phyloP scores from a whole-genome alignment of 441 rosid genomes.

The Biscutella laevigata region DNA sequence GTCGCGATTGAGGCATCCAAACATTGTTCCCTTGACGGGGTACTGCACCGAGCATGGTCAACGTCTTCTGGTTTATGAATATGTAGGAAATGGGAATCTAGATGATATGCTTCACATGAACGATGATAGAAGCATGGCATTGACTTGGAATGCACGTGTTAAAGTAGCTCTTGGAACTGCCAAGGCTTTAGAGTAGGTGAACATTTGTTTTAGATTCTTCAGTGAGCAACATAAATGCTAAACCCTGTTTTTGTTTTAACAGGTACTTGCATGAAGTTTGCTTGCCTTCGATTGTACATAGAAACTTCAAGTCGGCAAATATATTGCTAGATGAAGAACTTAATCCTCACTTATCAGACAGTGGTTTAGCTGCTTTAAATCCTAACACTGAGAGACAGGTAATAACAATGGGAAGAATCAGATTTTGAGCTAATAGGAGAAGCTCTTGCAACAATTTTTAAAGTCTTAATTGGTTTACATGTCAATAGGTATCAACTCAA shows the following conservation, averaged over 20 bases:
- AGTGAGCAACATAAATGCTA: not conserved
- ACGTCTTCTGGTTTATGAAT: constrained; percentile 79
- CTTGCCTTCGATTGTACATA: constrained; percentile 86
- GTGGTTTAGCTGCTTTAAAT: constrained; percentile 86
- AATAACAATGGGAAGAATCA: constrained; percentile 1
- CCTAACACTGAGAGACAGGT: constrained; percentile 94
- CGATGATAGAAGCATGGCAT: constrained; percentile 55
- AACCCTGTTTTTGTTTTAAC: constrained; percentile 10
- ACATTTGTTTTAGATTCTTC: constrained; percentile 8
- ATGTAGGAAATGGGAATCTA: constrained; percentile 55
- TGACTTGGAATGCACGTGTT: constrained; percentile 93
- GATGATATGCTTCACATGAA: constrained; percentile 76
- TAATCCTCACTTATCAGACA: constrained; percentile 80
- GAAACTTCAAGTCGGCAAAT: constrained; percentile 92
- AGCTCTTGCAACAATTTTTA: no score
- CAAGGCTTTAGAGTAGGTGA: constrained; percentile 87
- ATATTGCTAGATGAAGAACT: constrained; percentile 89
- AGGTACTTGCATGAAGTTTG: constrained; percentile 98
- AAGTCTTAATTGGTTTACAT: no score
- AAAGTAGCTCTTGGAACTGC: constrained; percentile 96
- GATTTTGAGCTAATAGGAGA: not conserved
- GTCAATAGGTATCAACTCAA: constrained; percentile 80
- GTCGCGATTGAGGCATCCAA: constrained; percentile 87
- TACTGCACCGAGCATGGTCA: constrained; percentile 93
- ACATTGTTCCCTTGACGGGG: constrained; percentile 70